Base-by-base conservation (phyloP, 169 alveolate genomes). In the Plasmodium billcollinsi region DNA sequence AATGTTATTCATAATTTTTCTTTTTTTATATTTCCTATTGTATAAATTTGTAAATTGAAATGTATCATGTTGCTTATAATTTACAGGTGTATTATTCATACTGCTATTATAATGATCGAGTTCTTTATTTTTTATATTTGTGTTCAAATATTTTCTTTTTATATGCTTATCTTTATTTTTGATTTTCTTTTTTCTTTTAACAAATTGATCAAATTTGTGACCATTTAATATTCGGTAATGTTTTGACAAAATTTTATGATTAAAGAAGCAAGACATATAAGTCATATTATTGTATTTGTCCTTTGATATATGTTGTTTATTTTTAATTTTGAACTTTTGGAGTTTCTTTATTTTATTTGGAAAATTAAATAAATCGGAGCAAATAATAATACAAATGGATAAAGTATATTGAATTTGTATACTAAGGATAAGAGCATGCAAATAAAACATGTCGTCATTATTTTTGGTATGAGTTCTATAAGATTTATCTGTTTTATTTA, bases 371-470 rank as follows among this genome's bases (percentile, higher is more conserved):
- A 83, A 58, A 24, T 83, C 91, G 2, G 91, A 72, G 14, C 91
- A 83, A 1, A 83, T 52, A 33, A 83, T 83, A n/a, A 83, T 69
- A 21, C 73, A 69, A 26, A 83, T 73, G 12, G 91, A 83, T 45
- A 83, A 54, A 1, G 85, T 83, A 49, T 83, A 83, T 33, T 83
- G 91, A 52, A 83, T 69, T 52, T 83, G 91, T 83, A 83, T 83
- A 73, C 91, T 83, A 54, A 83, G 58, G 12, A 83, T 29, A 5
- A 83, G 83, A 5, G 91, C 91, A 33, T 83, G 75, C 5, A 83
- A 61, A 47, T 69, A 69, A 72, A 83, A 83, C 83, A 83, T 67
- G 18, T 83, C 91, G 20, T 83, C 91, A 47, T 54, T 69, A 50
- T 80, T 80, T 45, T 69, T 54, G 11, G 18, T 61, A 24, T 49